Evolutionary conservation across 2,329 filamentous ascomycete species (phyloP).

Genomic region (Xylaria polymorpha): DNA sequence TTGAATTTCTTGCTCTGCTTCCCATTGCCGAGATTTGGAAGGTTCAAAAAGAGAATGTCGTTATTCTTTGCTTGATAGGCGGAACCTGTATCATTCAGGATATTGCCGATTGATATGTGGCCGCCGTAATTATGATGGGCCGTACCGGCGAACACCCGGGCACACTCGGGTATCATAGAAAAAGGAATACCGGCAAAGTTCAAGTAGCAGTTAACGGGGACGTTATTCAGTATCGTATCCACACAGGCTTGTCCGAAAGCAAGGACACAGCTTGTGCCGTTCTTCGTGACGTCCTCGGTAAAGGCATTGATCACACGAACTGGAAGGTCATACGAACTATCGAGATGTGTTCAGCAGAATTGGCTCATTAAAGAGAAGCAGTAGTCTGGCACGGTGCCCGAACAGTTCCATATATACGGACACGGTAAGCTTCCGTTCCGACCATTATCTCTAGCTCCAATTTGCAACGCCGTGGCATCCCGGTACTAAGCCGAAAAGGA

Average conservation of each 20-base stretch:
- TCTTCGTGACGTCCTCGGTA: background rate
- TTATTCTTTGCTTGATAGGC: no score
- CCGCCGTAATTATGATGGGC: no score
- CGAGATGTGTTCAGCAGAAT: background rate
- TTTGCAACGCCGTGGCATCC: background rate
- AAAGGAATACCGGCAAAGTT: no score
- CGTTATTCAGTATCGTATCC: background rate
- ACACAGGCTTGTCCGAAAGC: background rate
- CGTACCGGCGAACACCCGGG: no score
- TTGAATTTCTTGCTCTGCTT: background rate
- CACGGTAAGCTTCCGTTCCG: slow-evolving; percentile 12
- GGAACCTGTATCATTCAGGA: no score
- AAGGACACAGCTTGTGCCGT: background rate
- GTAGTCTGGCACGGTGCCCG: background rate
- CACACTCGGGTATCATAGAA: no score
- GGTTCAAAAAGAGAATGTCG: no score
- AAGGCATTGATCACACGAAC: background rate
- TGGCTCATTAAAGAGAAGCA: background rate
- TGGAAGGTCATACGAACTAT: background rate
- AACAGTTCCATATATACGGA: background rate
- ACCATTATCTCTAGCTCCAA: slow-evolving; percentile 1
- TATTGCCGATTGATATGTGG: no score
- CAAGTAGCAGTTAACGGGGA: no score
- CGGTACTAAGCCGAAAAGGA: slow-evolving; percentile 33
- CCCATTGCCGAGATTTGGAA: background rate